A percentile compares a stretch with the other conserved stretches of the same genome.
Conservation (phyloP, 805 yeast species). For the Ogataea ramenticola region DNA sequence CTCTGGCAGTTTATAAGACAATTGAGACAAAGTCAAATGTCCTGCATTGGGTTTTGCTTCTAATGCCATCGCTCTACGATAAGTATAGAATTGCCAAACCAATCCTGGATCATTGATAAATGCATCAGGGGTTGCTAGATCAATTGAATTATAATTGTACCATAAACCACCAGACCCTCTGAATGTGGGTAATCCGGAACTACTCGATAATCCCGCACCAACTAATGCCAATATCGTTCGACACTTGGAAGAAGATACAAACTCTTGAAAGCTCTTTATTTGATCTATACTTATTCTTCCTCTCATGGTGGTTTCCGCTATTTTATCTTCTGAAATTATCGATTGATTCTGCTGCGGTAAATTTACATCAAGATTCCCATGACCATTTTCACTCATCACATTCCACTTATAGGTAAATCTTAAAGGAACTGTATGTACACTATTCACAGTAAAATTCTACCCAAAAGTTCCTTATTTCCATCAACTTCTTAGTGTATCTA, state of each 20-base stretch:
- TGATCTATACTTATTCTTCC: slow-evolving; percentile 7
- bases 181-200: slow-evolving; percentile 72
- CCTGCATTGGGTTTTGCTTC: slow-evolving; percentile 67
- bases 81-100: slow-evolving; percentile 86
- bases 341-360: no score
- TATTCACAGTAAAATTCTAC: not conserved
- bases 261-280: slow-evolving; percentile 37
- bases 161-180: slow-evolving; percentile 70
- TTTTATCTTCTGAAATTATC: no score
- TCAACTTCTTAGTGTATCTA: no score
- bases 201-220: slow-evolving; percentile 79
- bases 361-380: not conserved
- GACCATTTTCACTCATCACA: not conserved
- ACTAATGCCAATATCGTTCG: slow-evolving; percentile 54
- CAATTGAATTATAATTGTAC: slow-evolving; percentile 71
- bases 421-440: no score
- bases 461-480: no score
- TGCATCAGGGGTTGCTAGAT: slow-evolving; percentile 89
- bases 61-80: slow-evolving; percentile 58
- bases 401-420: not conserved
- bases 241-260: slow-evolving; percentile 24
- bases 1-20: slow-evolving; percentile 29
- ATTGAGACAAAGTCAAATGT: slow-evolving; percentile 59
- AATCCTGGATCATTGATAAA: slow-evolving; percentile 75
- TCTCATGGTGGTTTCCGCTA: no score